phyloP scores from a whole-genome alignment of 805 yeast genomes.

The Naumovozyma baii region DNA sequence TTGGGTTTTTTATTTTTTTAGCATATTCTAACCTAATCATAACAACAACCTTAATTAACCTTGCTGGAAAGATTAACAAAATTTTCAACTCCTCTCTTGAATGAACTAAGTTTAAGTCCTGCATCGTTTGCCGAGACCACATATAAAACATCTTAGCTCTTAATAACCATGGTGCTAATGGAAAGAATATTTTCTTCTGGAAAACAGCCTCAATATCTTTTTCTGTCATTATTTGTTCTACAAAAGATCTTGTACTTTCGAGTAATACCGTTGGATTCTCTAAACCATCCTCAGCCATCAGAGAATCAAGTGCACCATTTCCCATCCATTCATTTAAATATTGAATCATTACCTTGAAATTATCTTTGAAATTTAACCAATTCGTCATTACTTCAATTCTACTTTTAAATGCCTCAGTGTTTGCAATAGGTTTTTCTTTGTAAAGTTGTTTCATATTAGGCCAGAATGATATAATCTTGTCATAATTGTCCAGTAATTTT shows the following conservation, averaged over 20 bases:
- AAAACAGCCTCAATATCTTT: constrained; percentile 67
- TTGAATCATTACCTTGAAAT: constrained; percentile 51
- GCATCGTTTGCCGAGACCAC: constrained; percentile 50
- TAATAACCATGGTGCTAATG: constrained; percentile 70
- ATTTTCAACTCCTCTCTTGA: constrained; percentile 55
- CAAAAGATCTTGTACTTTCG: constrained; percentile 62
- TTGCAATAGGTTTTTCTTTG: constrained; percentile 64
- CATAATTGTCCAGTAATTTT: constrained; percentile 49
- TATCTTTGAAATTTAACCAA: constrained; percentile 69
- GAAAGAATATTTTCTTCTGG: constrained; percentile 53
- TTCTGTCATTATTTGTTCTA: constrained; percentile 74
- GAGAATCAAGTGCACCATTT: constrained; percentile 62
- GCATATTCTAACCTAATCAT: constrained; percentile 69
- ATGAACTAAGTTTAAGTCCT: constrained; percentile 63
- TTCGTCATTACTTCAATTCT: constrained; percentile 70
- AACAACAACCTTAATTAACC: constrained; percentile 69
- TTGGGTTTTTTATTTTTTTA: constrained; percentile 66
- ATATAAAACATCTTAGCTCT: constrained; percentile 70
- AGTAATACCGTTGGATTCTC: constrained; percentile 28
- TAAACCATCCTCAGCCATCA: constrained; percentile 2
- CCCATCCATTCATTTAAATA: constrained; percentile 76
- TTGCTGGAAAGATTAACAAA: constrained; percentile 66
- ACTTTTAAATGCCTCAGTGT: constrained; percentile 50
- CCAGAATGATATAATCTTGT: constrained; percentile 68
- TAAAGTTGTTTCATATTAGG: constrained; percentile 68